Conservation (phyloP, 1,284 basidiomycete genomes). For the Afroboletus lepidellus region DNA sequence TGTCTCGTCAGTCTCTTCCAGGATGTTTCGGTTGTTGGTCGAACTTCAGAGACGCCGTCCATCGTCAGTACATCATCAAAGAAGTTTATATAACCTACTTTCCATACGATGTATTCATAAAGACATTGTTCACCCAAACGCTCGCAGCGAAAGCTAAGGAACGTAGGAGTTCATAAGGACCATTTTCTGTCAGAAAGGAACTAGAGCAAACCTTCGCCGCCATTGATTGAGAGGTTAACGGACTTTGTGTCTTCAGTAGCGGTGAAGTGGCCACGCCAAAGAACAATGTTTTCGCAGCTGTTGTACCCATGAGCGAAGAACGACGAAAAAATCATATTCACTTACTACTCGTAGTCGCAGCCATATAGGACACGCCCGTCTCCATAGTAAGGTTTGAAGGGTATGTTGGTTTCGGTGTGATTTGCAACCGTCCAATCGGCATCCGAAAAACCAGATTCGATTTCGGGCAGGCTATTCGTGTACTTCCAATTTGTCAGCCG, state of each 20-base stretch:
- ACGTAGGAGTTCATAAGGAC: conserved; percentile 1
- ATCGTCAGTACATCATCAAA: conserved; percentile 4
- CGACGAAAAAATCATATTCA: conserved; percentile 12
- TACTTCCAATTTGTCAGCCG: conserved; percentile 64
- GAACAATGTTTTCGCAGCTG: conserved; percentile 74
- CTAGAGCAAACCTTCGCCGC: conserved; percentile 60
- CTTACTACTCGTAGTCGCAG: conserved; percentile 80
- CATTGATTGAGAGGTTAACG: conserved; percentile 73
- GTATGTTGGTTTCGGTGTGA: conserved; percentile 68
- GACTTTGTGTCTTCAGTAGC: conserved; percentile 56
- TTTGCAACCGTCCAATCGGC: conserved; percentile 62
- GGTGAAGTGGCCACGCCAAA: conserved; percentile 80
- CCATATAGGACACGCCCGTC: conserved; percentile 73
- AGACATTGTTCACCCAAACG: conserved; percentile 75
- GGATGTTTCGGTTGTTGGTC: conserved; percentile 55
- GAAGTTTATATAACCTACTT: conserved; percentile 44
- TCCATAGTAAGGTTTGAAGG: conserved; percentile 64
- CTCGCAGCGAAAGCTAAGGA: conserved; percentile 67
- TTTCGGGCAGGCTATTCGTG: conserved; percentile 70
- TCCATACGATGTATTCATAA: conserved; percentile 69
- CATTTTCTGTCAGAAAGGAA: not conserved
- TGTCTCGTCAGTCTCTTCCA: conserved; percentile 62
- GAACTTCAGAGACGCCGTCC: conserved; percentile 43
- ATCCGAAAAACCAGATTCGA: conserved; percentile 55
- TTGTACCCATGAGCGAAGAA: not conserved